Percentiles rank a stretch among this genome's conserved stretches.
Conservation (phyloP, 257 asterid species). For the Verbena officinalis region DNA sequence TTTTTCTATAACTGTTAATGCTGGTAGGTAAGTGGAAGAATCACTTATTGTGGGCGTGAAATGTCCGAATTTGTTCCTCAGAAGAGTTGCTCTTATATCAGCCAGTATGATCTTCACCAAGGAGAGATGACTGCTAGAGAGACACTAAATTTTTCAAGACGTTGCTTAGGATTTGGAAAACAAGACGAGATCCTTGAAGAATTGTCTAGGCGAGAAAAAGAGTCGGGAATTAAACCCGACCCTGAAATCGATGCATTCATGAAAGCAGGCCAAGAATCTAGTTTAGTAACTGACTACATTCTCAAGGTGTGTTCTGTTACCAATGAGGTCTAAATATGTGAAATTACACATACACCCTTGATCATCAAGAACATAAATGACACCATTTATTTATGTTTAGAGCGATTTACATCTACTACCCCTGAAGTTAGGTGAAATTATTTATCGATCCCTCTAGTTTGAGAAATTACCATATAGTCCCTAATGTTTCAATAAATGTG, state of each 20-base stretch:
- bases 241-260: constrained; percentile 31
- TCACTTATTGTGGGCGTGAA: constrained; percentile 40
- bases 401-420: no score
- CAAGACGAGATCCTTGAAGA: constrained; percentile 32
- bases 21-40: constrained; percentile 31
- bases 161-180: constrained; percentile 39
- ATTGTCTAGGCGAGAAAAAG: constrained; percentile 38
- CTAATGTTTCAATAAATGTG: no score
- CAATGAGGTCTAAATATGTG: no score
- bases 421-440: no score
- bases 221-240: constrained; percentile 34
- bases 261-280: constrained; percentile 37
- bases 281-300: constrained; percentile 43
- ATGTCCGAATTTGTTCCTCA: constrained; percentile 38
- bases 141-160: constrained; percentile 34
- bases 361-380: no score
- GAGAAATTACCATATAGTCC: no score
- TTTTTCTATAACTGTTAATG: background rate
- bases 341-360: no score
- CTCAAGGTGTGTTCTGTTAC: constrained; percentile 37
- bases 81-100: constrained; percentile 37
- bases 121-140: constrained; percentile 44
- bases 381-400: no score
- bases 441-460: no score
- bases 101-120: constrained; percentile 42